phyloP scores from a whole-genome alignment of 139 green algal species.

The Chlamydomonas asymmetrica region DNA sequence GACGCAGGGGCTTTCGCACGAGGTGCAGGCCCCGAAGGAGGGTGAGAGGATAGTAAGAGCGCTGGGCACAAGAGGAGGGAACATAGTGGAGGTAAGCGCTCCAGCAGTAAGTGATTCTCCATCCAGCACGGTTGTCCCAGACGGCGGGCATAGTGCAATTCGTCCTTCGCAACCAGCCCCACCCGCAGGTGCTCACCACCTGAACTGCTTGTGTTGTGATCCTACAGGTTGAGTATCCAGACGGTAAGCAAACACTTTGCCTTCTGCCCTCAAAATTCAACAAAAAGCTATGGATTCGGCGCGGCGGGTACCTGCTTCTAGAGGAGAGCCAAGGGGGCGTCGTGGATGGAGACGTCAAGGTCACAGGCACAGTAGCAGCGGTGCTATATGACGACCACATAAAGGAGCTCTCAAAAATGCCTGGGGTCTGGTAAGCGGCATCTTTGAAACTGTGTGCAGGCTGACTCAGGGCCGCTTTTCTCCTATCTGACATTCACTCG shows the following conservation, averaged over 20 bases:
- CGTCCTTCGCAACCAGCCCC: not conserved
- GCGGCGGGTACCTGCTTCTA: slow-evolving; percentile 67
- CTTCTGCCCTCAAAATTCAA: slow-evolving; percentile 78
- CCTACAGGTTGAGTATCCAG: slow-evolving; percentile 65
- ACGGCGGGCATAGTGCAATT: not conserved
- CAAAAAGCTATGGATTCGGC: slow-evolving; percentile 79
- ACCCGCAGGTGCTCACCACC: not conserved
- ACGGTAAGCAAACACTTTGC: slow-evolving; percentile 55
- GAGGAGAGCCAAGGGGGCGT: slow-evolving; percentile 29
- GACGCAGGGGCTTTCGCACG: slow-evolving; percentile 16
- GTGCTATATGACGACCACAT: slow-evolving; percentile 75
- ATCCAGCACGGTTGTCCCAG: not conserved
- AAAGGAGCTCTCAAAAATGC: slow-evolving; percentile 54
- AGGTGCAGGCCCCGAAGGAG: slow-evolving; percentile 38
- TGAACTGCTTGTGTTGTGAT: too few species aligned
- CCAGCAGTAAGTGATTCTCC: not conserved
- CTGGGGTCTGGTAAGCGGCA: slow-evolving; percentile 58
- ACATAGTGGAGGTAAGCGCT: slow-evolving; percentile 42
- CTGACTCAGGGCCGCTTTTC: too few species aligned
- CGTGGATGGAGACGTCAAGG: slow-evolving; percentile 18
- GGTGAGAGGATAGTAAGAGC: slow-evolving; percentile 35
- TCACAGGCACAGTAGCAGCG: slow-evolving; percentile 59
- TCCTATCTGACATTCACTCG: too few species aligned
- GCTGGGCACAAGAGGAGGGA: slow-evolving; percentile 37
- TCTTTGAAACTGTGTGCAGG: not conserved